Evolutionary conservation across 306 rosid genomes (phyloP), one percentile per base, ranked within the genome.

Genomic region (Cucurbita argyrosperma): DNA sequence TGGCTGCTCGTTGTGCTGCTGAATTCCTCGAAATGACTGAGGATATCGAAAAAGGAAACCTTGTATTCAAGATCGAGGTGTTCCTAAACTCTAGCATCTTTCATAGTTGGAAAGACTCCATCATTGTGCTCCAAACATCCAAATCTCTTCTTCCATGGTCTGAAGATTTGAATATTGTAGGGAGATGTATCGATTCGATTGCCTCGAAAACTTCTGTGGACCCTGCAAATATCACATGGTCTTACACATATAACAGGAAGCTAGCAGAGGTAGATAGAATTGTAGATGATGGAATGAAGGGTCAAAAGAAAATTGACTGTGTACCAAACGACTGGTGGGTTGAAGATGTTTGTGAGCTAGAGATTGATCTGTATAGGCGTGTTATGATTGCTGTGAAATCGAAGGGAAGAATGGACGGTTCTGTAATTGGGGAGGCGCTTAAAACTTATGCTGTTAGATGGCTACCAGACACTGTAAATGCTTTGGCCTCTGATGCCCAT

Each of bases 241-340:
- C 99, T 69, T 95, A 91, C 85, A 95, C 96, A 5, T 80, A 74
- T 46, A 95, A 91, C 80, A 83, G 99, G 50, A 95, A 89, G 67
- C 59, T 95, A 74, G 76, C 89, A 0, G 91, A 87, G 80, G 82
- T 76, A 5, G 90, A 85, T 69, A 84, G 79, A 76, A 85, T 88
- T 39, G 72, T 82, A 6, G 95, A 84, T 83, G 97, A 86, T 74
- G 85, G 80, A 78, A 69, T 74, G 62, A 74, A 81, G 42, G 79
- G 61, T 37, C 86, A 72, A 4, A 89, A 81, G 52, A 89, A 83
- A 80, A n/a, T 77, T 12, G 95, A 89, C 54, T 76, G 77, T 72
- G 90, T 95, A 69, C 96, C 97, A 9, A 85, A 78, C 78, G 99
- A 95, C 84, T 95, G 99, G 99, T 95, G 99, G 99, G 91, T 95